Conservation (phyloP, 306 rosid genomes). For the Citrullus colocynthis region DNA sequence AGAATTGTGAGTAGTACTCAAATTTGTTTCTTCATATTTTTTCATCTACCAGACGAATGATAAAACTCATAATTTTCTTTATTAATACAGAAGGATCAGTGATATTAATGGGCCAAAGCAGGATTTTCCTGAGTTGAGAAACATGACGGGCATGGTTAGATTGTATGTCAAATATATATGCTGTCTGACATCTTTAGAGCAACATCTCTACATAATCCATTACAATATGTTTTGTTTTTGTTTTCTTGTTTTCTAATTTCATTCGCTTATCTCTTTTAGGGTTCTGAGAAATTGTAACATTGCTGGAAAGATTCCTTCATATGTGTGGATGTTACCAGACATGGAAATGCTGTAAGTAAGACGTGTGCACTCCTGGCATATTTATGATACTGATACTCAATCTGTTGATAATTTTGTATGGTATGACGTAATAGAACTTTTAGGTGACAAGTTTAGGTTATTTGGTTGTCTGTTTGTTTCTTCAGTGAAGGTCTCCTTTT, state of each 20-base stretch:
- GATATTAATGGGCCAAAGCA: conserved; percentile 61
- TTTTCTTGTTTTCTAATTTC: neutral
- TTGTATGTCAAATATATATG: conserved; percentile 40
- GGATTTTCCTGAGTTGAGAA: conserved; percentile 43
- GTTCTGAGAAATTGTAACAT: conserved; percentile 72
- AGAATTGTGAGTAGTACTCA: conserved; percentile 41
- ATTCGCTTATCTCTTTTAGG: conserved; percentile 26
- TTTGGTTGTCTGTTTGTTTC: neutral
- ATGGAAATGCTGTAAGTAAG: conserved; percentile 49
- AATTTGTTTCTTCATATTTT: neutral
- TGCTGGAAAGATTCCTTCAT: conserved; percentile 58
- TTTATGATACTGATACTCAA: neutral
- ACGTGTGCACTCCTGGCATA: neutral
- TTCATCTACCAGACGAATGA: neutral
- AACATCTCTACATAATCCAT: neutral
- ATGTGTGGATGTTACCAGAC: conserved; percentile 42
- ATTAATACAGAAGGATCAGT: conserved; percentile 51
- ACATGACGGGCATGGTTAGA: conserved; percentile 25
- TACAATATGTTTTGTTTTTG: neutral
- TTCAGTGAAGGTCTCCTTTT: neutral
- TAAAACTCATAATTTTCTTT: neutral
- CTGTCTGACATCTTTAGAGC: conserved; percentile 1
- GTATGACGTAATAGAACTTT: neutral
- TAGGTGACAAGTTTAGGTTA: neutral
- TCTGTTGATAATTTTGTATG: neutral